Conservation (phyloP, 805 yeast species). For the baker's yeast (Saccharomyces cerevisiae) region DNA sequence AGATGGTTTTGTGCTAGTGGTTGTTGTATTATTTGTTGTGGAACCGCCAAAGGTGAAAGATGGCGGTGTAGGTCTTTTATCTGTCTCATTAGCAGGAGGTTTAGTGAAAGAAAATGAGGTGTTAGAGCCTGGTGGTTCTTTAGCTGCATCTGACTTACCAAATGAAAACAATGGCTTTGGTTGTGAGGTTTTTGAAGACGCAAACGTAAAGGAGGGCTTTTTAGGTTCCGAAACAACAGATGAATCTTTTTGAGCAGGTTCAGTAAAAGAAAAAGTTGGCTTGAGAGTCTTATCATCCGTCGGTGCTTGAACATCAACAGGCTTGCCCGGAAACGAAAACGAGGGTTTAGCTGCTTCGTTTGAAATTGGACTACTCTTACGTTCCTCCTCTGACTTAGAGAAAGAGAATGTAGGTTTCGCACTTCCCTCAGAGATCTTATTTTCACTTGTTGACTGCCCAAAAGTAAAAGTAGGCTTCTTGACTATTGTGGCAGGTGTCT, state of each 20-base stretch:
- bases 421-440: background rate
- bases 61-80: background rate
- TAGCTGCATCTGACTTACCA: background rate
- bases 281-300: background rate
- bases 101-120: background rate
- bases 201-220: slow-evolving; percentile 5
- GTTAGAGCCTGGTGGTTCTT: background rate
- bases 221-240: background rate
- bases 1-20: slow-evolving; percentile 2
- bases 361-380: background rate
- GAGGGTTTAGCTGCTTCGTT: background rate
- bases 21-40: background rate
- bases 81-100: background rate
- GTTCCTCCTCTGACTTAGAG: background rate
- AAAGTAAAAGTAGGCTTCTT: background rate
- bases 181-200: background rate
- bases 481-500: background rate
- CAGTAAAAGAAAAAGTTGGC: background rate
- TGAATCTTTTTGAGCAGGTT: background rate
- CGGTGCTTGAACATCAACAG: background rate
- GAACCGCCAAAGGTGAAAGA: background rate
- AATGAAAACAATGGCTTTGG: background rate
- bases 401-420: background rate
- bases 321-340: background rate
- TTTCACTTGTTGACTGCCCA: background rate